Conservation (phyloP, 1,284 basidiomycete species). For the Schizophyllum commune region DNA sequence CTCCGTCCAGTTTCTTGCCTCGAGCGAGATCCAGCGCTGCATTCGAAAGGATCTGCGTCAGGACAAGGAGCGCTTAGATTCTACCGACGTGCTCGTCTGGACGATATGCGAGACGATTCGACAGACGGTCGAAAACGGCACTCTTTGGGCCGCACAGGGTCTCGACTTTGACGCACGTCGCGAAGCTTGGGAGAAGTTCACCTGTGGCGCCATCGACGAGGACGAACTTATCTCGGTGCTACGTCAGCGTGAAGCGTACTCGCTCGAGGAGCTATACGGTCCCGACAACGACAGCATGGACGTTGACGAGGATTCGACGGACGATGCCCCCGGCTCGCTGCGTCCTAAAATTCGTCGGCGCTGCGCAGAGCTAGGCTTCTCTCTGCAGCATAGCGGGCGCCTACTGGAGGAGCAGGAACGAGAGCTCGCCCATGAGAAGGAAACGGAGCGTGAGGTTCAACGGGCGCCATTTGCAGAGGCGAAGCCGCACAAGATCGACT, state of each 20-base stretch:
- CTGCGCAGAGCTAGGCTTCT: neutral
- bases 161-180: constrained; percentile 6
- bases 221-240: neutral
- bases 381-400: neutral
- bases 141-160: constrained; percentile 10
- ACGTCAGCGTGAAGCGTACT: constrained; percentile 4
- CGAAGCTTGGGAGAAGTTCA: neutral
- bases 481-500: constrained; percentile 1
- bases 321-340: neutral
- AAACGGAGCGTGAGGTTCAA: constrained; percentile 8
- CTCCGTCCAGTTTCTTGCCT: constrained; percentile 25
- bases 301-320: neutral
- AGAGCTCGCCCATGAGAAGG: constrained; percentile 9
- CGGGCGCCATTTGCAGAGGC: constrained; percentile 4
- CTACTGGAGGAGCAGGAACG: constrained; percentile 9
- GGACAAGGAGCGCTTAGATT: neutral
- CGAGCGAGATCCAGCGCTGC: constrained; percentile 20
- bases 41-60: constrained; percentile 13
- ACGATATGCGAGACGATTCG: constrained; percentile 8
- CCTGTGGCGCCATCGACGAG: neutral
- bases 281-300: neutral
- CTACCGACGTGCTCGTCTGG: constrained; percentile 8
- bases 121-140: constrained; percentile 9
- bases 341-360: neutral
- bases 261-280: constrained; percentile 9